These are phyloP conservation scores for Cercospora berteroae DNA, from an alignment of 2,329 filamentous ascomycete species.

Conservation along the genomic window DNA sequence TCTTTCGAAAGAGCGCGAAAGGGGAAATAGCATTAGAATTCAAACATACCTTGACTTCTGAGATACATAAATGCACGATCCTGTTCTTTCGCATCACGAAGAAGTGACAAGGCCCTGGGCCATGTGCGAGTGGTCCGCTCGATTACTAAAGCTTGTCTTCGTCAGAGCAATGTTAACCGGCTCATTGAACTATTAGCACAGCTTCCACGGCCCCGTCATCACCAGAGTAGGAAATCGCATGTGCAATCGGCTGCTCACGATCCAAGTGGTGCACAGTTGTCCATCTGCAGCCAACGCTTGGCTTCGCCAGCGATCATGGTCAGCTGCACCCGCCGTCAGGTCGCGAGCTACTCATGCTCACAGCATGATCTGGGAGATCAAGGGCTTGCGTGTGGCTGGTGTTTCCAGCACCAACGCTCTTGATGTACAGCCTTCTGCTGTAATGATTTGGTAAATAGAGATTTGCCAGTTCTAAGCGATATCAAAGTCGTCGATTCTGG, in stretches of 20 bases:
- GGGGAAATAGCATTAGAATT: not conserved
- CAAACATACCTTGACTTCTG: not conserved
- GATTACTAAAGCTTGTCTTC: not conserved
- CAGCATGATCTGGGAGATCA: too few species aligned
- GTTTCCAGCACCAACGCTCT: too few species aligned
- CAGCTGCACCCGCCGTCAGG: too few species aligned
- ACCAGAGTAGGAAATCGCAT: not conserved
- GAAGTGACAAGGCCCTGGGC: not conserved
- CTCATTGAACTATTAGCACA: not conserved
- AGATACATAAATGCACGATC: not conserved
- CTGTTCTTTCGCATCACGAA: not conserved
- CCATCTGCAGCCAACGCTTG: not conserved
- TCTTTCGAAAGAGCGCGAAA: not conserved
- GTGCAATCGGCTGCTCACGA: not conserved
- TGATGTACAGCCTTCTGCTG: too few species aligned
- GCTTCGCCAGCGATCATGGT: not conserved
- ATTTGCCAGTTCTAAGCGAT: too few species aligned
- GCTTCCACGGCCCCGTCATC: not conserved
- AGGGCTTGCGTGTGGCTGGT: too few species aligned
- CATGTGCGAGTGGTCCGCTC: not conserved
- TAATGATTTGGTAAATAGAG: too few species aligned
- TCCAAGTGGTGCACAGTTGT: not conserved
- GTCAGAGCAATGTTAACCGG: not conserved
- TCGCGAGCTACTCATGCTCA: too few species aligned
- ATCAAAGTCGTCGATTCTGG: too few species aligned